These are phyloP conservation scores for Fusarium tupiense DNA, from an alignment of 2,329 filamentous ascomycete genomes.

Conservation along the genomic window DNA sequence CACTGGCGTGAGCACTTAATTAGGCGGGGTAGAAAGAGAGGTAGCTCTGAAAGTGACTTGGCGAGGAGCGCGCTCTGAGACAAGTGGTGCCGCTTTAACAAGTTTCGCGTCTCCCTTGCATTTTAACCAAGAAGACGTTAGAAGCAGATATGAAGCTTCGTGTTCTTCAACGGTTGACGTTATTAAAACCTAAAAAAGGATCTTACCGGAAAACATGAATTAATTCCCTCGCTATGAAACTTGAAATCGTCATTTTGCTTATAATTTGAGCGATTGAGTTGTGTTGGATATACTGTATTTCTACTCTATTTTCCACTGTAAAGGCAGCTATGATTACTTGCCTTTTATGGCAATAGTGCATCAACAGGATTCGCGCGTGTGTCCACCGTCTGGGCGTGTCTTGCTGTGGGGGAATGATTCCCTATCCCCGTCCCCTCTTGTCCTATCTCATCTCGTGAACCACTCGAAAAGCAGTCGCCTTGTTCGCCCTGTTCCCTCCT, in stretches of 20 bases:
- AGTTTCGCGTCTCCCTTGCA: conserved; percentile 13
- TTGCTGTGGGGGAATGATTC: conserved; percentile 21
- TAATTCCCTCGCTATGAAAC: too few species aligned
- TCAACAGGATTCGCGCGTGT: conserved; percentile 36
- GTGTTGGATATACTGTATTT: not conserved
- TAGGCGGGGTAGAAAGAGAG: conserved; percentile 38
- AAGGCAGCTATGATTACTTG: conserved; percentile 28
- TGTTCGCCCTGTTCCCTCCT: conserved; percentile 37
- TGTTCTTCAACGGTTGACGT: not conserved
- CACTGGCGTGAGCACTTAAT: conserved; percentile 39
- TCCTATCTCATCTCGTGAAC: conserved; percentile 23
- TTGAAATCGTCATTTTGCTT: not conserved
- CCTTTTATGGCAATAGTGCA: conserved; percentile 28
- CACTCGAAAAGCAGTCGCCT: conserved; percentile 36
- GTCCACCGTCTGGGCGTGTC: conserved; percentile 32
- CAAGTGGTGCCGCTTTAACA: conserved; percentile 40
- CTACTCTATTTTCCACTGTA: not conserved
- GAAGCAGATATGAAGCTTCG: not conserved
- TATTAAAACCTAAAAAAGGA: not conserved
- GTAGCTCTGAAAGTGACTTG: conserved; percentile 38
- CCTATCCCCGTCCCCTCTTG: conserved; percentile 10
- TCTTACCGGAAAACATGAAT: not conserved
- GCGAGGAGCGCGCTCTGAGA: conserved; percentile 30
- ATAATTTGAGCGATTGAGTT: not conserved
- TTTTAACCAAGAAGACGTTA: not conserved